Conservation (phyloP, 805 yeast genomes). For the Nakazawaea wyomingensis region DNA sequence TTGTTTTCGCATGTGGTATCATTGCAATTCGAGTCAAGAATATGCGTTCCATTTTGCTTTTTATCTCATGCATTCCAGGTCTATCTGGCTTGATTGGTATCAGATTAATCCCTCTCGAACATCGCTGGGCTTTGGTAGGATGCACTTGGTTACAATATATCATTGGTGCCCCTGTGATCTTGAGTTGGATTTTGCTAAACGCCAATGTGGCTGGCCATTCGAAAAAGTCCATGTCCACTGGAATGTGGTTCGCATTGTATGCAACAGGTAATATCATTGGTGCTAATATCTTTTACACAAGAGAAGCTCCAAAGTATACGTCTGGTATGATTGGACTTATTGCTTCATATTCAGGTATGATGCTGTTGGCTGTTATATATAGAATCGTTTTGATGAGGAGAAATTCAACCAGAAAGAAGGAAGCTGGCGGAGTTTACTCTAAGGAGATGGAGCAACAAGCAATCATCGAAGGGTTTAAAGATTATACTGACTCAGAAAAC, state of each 20-base stretch:
- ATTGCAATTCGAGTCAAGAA: conserved; percentile 15
- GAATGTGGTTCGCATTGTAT: conserved; percentile 51
- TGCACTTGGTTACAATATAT: conserved; percentile 28
- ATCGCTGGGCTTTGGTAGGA: conserved; percentile 26
- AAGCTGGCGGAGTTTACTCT: conserved; percentile 25
- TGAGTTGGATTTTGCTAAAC: conserved; percentile 20
- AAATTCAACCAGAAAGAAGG: conserved; percentile 41
- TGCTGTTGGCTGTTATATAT: conserved; percentile 17
- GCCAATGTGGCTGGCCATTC: conserved; percentile 62
- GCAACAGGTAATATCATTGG: conserved; percentile 57
- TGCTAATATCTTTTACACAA: conserved; percentile 53
- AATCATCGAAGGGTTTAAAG: conserved; percentile 45
- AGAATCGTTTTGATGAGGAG: conserved; percentile 27
- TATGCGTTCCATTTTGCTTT: conserved; percentile 15
- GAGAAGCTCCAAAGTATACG: conserved; percentile 46
- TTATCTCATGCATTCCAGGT: conserved; percentile 18
- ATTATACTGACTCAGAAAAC: conserved; percentile 57
- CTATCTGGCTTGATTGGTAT: conserved; percentile 21
- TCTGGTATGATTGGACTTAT: conserved; percentile 55
- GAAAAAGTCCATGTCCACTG: conserved; percentile 47
- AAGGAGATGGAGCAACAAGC: conserved; percentile 18
- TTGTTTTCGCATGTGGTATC: conserved; percentile 18
- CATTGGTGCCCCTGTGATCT: conserved; percentile 27
- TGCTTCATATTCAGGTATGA: conserved; percentile 29
- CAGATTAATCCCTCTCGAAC: conserved; percentile 15